A percentile compares a stretch with the other conserved stretches of the same genome.
Conservation (phyloP, 257 asterid species). For the Handroanthus guayacan region DNA sequence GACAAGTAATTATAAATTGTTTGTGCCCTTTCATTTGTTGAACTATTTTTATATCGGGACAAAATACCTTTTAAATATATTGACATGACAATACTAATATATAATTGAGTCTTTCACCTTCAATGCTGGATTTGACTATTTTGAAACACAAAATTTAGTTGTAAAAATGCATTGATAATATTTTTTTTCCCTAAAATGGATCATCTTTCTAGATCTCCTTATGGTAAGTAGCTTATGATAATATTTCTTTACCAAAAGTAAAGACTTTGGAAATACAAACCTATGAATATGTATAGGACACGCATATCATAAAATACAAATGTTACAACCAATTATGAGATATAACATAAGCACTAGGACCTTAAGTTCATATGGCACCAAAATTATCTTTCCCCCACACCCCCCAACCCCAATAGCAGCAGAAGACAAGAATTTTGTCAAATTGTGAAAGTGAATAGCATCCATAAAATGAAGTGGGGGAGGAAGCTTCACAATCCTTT, state of each 20-base stretch:
- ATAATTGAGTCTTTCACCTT: too few species aligned
- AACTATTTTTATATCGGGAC: too few species aligned
- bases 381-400: not conserved
- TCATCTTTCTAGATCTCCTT: not conserved
- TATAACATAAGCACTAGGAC: not conserved
- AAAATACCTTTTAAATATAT: too few species aligned
- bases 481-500: constrained; percentile 29
- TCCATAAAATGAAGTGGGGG: constrained; percentile 44
- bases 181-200: too few species aligned
- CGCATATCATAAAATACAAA: not conserved
- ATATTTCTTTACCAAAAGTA: too few species aligned
- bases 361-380: constrained; percentile 3
- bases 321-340: not conserved
- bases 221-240: too few species aligned
- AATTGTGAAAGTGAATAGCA: constrained; percentile 44
- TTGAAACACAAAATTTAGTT: too few species aligned
- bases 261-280: not conserved
- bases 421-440: constrained; percentile 43
- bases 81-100: too few species aligned
- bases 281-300: not conserved
- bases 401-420: constrained; percentile 17
- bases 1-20: too few species aligned
- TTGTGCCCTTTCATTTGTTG: too few species aligned
- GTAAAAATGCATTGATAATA: too few species aligned
- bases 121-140: too few species aligned